Percentiles rank a stretch among this genome's conserved stretches.
These are phyloP conservation scores for Lagenaria siceraria DNA, from an alignment of 306 rosid genomes.

Conservation along the genomic window DNA sequence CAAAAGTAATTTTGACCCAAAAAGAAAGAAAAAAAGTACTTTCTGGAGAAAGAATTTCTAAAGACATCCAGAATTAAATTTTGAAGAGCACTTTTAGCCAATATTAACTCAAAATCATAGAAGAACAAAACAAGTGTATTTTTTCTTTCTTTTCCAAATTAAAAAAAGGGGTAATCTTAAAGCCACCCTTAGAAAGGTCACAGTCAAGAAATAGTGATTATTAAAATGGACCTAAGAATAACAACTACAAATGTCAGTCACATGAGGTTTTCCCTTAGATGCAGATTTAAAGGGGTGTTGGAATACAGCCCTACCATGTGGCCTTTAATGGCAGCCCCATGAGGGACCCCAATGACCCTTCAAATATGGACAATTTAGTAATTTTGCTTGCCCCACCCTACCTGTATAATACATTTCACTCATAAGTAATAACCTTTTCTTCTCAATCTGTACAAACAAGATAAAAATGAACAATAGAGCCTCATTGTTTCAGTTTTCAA, in stretches of 20 bases:
- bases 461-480: not conserved
- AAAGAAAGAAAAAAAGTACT: not conserved
- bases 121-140: not conserved
- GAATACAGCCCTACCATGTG: conserved; percentile 8
- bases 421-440: not conserved
- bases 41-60: not conserved
- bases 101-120: not conserved
- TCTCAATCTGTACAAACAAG: not conserved
- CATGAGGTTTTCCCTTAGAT: not conserved
- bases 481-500: not conserved
- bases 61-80: not conserved
- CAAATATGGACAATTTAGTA: not conserved
- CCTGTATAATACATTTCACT: not conserved
- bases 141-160: too few relatives aligned
- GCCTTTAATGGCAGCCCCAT: not conserved
- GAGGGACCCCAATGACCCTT: not conserved
- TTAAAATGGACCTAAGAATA: not conserved
- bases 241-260: not conserved
- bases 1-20: not conserved
- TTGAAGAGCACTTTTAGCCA: not conserved
- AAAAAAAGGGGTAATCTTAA: not conserved
- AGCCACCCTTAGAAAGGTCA: not conserved
- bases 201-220: not conserved
- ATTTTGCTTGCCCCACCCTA: not conserved
- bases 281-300: conserved; percentile 2